Percentiles rank a stretch among this genome's conserved stretches.
phyloP scores from a whole-genome alignment of 2,329 filamentous ascomycete genomes.

The Alternaria arbusti region DNA sequence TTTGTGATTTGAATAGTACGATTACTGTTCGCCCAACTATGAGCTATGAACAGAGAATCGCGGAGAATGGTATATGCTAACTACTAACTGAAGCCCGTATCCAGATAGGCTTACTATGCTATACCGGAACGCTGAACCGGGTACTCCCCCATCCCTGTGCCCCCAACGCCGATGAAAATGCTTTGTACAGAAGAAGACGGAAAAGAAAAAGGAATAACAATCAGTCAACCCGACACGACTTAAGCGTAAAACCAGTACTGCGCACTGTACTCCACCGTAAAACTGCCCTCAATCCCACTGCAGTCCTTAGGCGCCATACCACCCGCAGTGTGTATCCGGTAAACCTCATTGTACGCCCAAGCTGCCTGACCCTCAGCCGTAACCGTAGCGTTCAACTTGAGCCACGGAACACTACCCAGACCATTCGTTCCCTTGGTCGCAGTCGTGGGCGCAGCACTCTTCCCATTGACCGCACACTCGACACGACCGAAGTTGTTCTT shows the following conservation, averaged over 20 bases:
- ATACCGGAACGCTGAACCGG: slow-evolving; percentile 18
- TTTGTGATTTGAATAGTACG: slow-evolving; percentile 26
- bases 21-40: slow-evolving; percentile 20
- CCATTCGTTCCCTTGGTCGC: slow-evolving; percentile 64
- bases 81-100: slow-evolving; percentile 15
- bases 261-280: slow-evolving; percentile 81
- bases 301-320: slow-evolving; percentile 79
- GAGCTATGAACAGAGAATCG: slow-evolving; percentile 23
- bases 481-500: slow-evolving; percentile 62
- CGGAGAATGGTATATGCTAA: slow-evolving; percentile 27
- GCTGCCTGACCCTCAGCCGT: slow-evolving; percentile 9
- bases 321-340: slow-evolving; percentile 82
- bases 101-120: slow-evolving; percentile 9
- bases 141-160: neutral
- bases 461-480: slow-evolving; percentile 67
- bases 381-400: slow-evolving; percentile 67
- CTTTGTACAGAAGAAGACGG: slow-evolving; percentile 29
- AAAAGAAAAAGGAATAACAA: neutral
- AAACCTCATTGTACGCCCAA: slow-evolving; percentile 72
- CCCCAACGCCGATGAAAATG: slow-evolving; percentile 42
- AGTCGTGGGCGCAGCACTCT: slow-evolving; percentile 66
- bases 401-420: slow-evolving; percentile 75
- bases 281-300: slow-evolving; percentile 64
- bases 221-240: neutral
- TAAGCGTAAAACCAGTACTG: slow-evolving; percentile 71